Conservation (phyloP, 331 rosid genomes). For the Rhamnella rubrinervis region DNA sequence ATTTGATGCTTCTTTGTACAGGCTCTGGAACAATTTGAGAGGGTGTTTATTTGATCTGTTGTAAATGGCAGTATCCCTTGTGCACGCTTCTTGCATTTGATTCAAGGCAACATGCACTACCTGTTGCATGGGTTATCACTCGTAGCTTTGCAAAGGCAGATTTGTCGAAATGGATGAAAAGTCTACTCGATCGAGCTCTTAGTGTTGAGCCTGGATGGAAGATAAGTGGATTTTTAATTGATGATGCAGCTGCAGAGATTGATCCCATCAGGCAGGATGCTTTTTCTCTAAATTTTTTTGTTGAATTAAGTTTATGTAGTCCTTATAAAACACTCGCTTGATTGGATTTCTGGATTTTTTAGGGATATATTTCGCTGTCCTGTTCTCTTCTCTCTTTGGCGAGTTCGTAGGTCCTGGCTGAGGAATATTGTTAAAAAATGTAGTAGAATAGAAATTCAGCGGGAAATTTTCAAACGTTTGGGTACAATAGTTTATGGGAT, state of each 20-base stretch:
- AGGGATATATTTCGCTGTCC: constrained; percentile 86
- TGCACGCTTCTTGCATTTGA: constrained; percentile 89
- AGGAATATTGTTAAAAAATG: constrained; percentile 83
- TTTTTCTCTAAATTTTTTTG: constrained; percentile 18
- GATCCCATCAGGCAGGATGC: constrained; percentile 79
- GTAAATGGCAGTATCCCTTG: constrained; percentile 80
- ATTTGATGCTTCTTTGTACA: constrained; percentile 11
- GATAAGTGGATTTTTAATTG: constrained; percentile 80
- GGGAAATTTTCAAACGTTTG: constrained; percentile 76
- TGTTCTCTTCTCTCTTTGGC: constrained; percentile 84
- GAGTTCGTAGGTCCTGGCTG: constrained; percentile 88
- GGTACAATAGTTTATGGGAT: constrained; percentile 67
- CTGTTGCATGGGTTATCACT: constrained; percentile 93
- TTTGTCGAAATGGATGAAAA: constrained; percentile 82
- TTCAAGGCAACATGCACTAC: constrained; percentile 94
- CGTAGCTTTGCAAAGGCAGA: constrained; percentile 88
- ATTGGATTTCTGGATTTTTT: constrained; percentile 32
- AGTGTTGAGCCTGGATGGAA: constrained; percentile 79
- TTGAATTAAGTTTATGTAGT: constrained; percentile 11
- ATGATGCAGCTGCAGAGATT: constrained; percentile 84
- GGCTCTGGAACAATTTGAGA: constrained; percentile 7
- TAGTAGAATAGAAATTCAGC: constrained; percentile 65
- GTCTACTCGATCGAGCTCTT: constrained; percentile 62
- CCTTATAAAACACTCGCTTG: constrained; percentile 14
- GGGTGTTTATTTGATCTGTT: constrained; percentile 30